Evolutionary conservation across 768 basidiomycete species (phyloP), one percentile per base, ranked within the genome.

Genomic region (Tylopilus felleus): DNA sequence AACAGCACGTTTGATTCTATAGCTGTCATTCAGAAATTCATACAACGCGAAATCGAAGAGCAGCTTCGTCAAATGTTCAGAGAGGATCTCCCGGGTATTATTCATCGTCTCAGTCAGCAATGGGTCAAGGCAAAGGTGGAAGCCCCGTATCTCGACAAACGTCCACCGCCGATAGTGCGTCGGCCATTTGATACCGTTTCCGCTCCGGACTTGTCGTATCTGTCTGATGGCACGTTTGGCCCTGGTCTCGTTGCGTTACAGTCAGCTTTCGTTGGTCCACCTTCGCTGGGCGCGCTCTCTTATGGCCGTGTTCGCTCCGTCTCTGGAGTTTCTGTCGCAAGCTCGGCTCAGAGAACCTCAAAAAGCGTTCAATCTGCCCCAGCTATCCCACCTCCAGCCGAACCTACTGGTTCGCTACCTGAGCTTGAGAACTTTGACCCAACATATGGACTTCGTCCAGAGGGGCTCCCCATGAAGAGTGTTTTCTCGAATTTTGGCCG

Each of bases 61-160:
- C 96, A 98, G 70, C 77, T 99, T 28, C 81, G 97, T 39, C 97
- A 98, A 71, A 96, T 98, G 93, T 99, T 98, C 71, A 80, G 94
- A 55, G 94, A 97, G 69, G 97, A 98, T 69, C 73, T 99, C 5
- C 97, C 97, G 1, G 88, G 92, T 6, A 98, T 99, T 59, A 98
- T 99, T 40, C 97, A 99, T 69, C 80, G 91, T 31, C 82, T 99
- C 44, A 91, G 89, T 71, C 96, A 98, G 67, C 88, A 91, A 65
- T 98, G 96, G 96, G 84, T 98, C 39, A 90, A 88, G 65, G 88
- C 90, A 21, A 93, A 90, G 67, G 93, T 97, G 0, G 93, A 97
- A 66, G 82, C 90, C n/a, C 93, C 93, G 0, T 94, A 94, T 71
- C 74, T 90, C 35, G 72, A 79, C 35, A 86, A 84, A 63, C 74